Percentiles rank a stretch among this genome's conserved stretches.
phyloP scores from a whole-genome alignment of 2,329 filamentous ascomycete genomes.

The Talaromyces marneffei region DNA sequence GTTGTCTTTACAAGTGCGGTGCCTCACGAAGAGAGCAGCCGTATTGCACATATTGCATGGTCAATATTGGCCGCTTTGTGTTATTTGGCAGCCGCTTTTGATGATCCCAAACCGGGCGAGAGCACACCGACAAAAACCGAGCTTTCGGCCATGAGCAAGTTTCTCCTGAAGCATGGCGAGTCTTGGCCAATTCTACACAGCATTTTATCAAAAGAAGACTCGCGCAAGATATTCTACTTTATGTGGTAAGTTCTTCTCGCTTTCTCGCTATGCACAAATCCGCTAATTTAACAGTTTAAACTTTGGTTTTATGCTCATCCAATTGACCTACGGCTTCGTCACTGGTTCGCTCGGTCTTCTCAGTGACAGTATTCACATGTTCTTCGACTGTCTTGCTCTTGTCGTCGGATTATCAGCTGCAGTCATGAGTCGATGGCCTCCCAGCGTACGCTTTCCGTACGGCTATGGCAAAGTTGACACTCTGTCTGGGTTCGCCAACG shows the following conservation, averaged over 20 bases:
- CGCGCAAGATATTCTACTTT: constrained; percentile 92
- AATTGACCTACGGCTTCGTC: constrained; percentile 87
- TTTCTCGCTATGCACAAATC: not conserved
- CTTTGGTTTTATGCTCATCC: constrained; percentile 88
- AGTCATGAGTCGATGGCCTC: constrained; percentile 94
- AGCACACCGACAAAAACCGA: constrained; percentile 35
- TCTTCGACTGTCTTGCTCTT: constrained; percentile 93
- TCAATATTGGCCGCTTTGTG: constrained; percentile 24
- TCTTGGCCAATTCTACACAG: constrained; percentile 74
- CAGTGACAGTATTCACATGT: constrained; percentile 98
- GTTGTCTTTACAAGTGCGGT: constrained; percentile 28
- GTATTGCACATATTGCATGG: constrained; percentile 25
- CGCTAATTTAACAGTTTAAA: constrained; percentile 61
- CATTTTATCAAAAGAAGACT: constrained; percentile 85
- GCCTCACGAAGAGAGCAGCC: constrained; percentile 23
- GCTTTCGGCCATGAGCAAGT: constrained; percentile 64
- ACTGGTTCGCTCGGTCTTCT: constrained; percentile 92
- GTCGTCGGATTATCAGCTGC: constrained; percentile 85
- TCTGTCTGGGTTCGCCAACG: constrained; percentile 91
- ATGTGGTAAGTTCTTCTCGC: constrained; percentile 61
- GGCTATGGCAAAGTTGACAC: constrained; percentile 97
- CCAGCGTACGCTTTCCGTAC: constrained; percentile 82
- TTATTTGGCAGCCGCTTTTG: constrained; percentile 29
- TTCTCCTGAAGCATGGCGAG: constrained; percentile 64
- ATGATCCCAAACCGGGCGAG: constrained; percentile 27